Percentiles rank a stretch among this genome's conserved stretches.
Conservation (phyloP, 2,329 filamentous ascomycete genomes). For the Dothideomycetes sp. region DNA sequence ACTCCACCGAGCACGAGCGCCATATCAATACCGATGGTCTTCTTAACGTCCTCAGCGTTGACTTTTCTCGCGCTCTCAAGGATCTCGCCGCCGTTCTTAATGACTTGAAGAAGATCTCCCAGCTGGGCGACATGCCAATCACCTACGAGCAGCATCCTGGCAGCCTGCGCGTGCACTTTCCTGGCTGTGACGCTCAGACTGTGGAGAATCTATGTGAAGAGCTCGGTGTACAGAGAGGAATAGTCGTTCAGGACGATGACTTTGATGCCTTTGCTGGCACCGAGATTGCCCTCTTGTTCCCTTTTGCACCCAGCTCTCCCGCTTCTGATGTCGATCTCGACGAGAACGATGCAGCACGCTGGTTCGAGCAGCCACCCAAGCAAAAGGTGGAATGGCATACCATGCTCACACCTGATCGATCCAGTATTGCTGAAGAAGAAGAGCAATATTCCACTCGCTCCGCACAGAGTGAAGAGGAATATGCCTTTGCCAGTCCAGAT, state of each 20-base stretch:
- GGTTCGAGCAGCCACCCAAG: slow-evolving; percentile 25
- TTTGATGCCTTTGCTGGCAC: slow-evolving; percentile 59
- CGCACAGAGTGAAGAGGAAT: slow-evolving; percentile 20
- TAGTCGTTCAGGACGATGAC: slow-evolving; percentile 66
- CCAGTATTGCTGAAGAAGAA: neutral
- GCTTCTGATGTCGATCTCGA: slow-evolving; percentile 26
- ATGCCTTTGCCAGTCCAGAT: slow-evolving; percentile 16
- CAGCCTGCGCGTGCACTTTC: slow-evolving; percentile 72
- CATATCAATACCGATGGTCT: slow-evolving; percentile 75
- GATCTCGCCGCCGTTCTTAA: slow-evolving; percentile 70
- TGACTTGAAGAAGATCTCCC: slow-evolving; percentile 67
- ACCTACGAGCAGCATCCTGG: slow-evolving; percentile 52
- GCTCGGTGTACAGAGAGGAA: slow-evolving; percentile 68
- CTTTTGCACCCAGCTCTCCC: slow-evolving; percentile 60
- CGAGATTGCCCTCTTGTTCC: slow-evolving; percentile 69
- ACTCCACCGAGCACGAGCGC: slow-evolving; percentile 20
- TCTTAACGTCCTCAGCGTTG: slow-evolving; percentile 71
- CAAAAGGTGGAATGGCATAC: slow-evolving; percentile 34
- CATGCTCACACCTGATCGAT: slow-evolving; percentile 41
- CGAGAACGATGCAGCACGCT: slow-evolving; percentile 21
- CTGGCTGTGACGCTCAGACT: slow-evolving; percentile 74
- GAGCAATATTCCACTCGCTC: slow-evolving; percentile 19
- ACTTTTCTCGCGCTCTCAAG: slow-evolving; percentile 79
- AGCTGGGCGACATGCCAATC: slow-evolving; percentile 74
- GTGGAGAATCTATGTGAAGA: slow-evolving; percentile 80